phyloP scores from a whole-genome alignment of 106 monocot genomes.

The Agapanthus africanus region DNA sequence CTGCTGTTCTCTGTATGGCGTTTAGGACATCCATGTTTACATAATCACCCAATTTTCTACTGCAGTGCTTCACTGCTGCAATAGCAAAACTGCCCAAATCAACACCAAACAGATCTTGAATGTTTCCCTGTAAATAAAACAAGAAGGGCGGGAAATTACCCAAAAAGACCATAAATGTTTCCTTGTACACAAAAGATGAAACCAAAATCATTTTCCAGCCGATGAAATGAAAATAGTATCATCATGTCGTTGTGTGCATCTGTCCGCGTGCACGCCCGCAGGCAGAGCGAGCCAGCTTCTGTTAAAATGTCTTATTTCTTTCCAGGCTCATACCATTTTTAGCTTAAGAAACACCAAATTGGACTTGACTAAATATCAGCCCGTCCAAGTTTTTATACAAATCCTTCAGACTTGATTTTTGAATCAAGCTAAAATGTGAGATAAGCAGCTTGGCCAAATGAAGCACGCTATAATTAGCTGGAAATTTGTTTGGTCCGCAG shows the following conservation, averaged over 20 bases:
- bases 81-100: constrained; percentile 49
- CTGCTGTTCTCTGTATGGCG: constrained; percentile 68
- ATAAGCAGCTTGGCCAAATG: background rate
- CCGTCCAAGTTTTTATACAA: background rate
- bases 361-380: background rate
- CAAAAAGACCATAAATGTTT: too few relatives aligned
- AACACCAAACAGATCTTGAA: constrained; percentile 58
- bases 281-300: background rate
- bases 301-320: background rate
- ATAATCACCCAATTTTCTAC: constrained; percentile 43
- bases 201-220: too few relatives aligned
- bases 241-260: too few relatives aligned
- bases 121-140: constrained; percentile 43
- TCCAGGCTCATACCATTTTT: background rate
- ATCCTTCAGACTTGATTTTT: background rate
- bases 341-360: background rate
- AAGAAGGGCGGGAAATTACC: too few relatives aligned
- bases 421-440: background rate
- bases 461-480: too few relatives aligned
- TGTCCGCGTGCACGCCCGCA: too few relatives aligned
- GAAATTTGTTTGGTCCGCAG: background rate
- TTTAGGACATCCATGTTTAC: constrained; percentile 56
- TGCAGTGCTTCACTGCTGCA: constrained; percentile 55
- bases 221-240: too few relatives aligned
- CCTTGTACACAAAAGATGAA: too few relatives aligned